Percentiles rank a stretch among this genome's conserved stretches.
These are phyloP conservation scores for Diaporthe ilicicola DNA, from an alignment of 2,329 filamentous ascomycete species.

Conservation along the genomic window DNA sequence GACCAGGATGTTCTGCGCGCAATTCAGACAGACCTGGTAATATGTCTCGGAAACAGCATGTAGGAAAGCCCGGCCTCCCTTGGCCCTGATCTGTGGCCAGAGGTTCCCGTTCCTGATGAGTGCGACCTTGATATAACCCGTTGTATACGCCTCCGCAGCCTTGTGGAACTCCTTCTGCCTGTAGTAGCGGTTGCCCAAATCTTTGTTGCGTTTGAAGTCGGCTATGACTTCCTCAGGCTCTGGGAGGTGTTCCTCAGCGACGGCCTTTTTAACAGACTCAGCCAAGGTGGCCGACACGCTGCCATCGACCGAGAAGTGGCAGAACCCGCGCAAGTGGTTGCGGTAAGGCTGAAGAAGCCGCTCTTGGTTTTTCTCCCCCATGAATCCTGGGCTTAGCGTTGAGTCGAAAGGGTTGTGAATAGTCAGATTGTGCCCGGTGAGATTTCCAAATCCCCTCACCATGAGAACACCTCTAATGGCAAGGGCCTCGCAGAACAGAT, in stretches of 20 bases:
- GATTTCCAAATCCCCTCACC: background rate
- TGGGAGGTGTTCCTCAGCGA: background rate
- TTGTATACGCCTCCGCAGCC: background rate
- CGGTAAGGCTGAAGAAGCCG: constrained; percentile 24
- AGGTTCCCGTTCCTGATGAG: constrained; percentile 9
- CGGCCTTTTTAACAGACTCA: background rate
- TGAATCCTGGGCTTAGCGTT: background rate
- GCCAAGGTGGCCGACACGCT: constrained; percentile 3
- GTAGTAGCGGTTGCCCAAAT: constrained; percentile 22
- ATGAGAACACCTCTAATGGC: background rate
- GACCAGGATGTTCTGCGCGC: constrained; percentile 14
- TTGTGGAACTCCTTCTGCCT: background rate
- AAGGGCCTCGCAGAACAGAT: constrained; percentile 2
- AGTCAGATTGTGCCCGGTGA: background rate
- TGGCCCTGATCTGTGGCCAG: background rate
- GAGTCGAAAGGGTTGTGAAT: constrained; percentile 20
- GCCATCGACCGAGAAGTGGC: constrained; percentile 11
- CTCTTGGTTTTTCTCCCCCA: constrained; percentile 3
- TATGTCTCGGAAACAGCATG: constrained; percentile 6
- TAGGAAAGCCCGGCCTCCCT: background rate
- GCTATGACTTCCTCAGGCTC: background rate
- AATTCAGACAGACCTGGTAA: constrained; percentile 18
- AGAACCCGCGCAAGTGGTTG: constrained; percentile 18
- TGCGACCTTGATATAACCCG: background rate
- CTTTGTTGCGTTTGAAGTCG: constrained; percentile 8